Base-by-base conservation (phyloP, 768 basidiomycete species). In the Boletus reticulatus region DNA sequence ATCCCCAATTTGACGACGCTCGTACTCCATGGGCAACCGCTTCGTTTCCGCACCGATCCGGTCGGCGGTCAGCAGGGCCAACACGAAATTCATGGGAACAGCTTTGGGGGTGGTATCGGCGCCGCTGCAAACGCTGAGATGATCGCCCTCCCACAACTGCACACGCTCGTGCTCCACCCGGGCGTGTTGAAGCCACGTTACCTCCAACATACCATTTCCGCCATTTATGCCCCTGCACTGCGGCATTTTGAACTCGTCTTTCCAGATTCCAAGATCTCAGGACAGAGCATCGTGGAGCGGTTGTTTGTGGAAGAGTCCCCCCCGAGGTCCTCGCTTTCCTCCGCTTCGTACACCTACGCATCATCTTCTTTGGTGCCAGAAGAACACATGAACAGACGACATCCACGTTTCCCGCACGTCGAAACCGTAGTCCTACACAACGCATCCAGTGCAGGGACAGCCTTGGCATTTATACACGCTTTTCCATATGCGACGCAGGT, bases 201-300 rank as follows among this genome's bases (percentile, higher is more conserved):
- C 52, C 55, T 72, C 51, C 69, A 70, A 49, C 62, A 70, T 24
- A 65, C 66, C 17, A 56, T 70, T 22, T 62, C 70, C 5, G 62
- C 66, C 29, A 62, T 70, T 20, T 59, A 61, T 13, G 70, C 68
- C 0, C 69, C 70, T 3, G 61, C 58, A 11, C 60, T 70, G 9
- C 70, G 66, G 38, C 70, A 70, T 19, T 70, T 70, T 24, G 70
- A 70, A 36, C 70, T 70, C 10, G 59, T 72, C 38, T 70, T 72
- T 31, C 70, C 69, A 10, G 70, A 72, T 43, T 68, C 68, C 2
- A 66, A 59, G 36, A 50, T 64, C 1, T 64, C 62, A 4, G 70
- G 70, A 4, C 70, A 68, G 45, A 70, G 51, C 22, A 37, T 70
- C 34, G 49, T 58, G 27, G 64, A 70, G 43, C 63, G 59, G 19